Conservation (phyloP, 345 rosid genomes). For the Bruguiera gymnorhiza region DNA sequence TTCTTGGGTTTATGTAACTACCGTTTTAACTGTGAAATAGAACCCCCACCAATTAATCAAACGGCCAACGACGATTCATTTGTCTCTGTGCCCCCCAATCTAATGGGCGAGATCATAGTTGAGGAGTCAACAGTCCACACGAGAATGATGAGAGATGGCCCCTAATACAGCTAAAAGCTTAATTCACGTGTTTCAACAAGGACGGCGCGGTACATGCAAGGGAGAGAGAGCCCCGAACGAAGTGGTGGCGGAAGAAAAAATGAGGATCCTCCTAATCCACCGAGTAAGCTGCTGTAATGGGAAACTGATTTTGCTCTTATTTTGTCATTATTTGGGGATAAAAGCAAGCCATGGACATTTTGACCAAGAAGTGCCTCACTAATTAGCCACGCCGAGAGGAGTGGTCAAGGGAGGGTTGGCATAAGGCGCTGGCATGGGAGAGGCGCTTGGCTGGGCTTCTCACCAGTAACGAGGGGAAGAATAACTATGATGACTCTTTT, state of each 20-base stretch:
- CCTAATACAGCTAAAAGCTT: not conserved
- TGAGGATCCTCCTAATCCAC: not conserved
- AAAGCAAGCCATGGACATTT: not conserved
- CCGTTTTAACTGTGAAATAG: no score
- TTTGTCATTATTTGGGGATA: constrained; percentile 23
- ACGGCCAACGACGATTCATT: not conserved
- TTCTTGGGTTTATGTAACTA: no score
- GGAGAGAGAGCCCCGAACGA: not conserved
- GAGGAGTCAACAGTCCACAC: not conserved
- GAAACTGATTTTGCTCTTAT: constrained; percentile 21
- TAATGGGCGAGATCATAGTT: not conserved
- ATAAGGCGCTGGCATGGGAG: not conserved
- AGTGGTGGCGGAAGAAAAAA: not conserved
- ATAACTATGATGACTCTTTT: constrained; percentile 31
- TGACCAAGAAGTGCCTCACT: not conserved
- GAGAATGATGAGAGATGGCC: constrained; percentile 15
- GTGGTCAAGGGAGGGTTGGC: constrained; percentile 15
- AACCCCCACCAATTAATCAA: not conserved
- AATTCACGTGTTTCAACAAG: not conserved
- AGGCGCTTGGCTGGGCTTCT: not conserved
- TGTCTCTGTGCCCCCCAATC: not conserved
- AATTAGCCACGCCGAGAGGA: not conserved
- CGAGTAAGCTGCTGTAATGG: constrained; percentile 5
- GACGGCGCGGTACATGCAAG: not conserved
- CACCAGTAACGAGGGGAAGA: constrained; percentile 40